These are phyloP conservation scores for Venturia nashicola DNA, from an alignment of 2,329 filamentous ascomycete genomes.

Conservation along the genomic window DNA sequence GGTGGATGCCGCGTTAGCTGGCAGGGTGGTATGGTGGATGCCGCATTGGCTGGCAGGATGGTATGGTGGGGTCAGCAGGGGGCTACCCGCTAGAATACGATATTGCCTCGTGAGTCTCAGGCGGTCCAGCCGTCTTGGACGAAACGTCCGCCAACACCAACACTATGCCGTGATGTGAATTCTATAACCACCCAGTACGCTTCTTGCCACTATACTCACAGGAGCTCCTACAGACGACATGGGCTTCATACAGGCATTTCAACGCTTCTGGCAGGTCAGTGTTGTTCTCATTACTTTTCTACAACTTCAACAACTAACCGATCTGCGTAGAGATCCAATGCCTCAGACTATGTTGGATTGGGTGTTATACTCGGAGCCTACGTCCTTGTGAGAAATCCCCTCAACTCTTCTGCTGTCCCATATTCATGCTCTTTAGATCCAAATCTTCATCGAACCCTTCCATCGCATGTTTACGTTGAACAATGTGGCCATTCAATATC, in stretches of 20 bases:
- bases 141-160: background rate
- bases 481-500: slow-evolving; percentile 73
- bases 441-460: slow-evolving; percentile 67
- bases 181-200: background rate
- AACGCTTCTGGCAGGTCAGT: slow-evolving; percentile 1
- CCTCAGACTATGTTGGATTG: slow-evolving; percentile 77
- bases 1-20: no score
- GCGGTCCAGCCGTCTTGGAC: background rate
- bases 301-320: background rate
- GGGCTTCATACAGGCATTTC: background rate
- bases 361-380: slow-evolving; percentile 56
- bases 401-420: slow-evolving; percentile 1
- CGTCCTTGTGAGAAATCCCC: slow-evolving; percentile 37
- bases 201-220: background rate
- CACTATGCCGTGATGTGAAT: background rate
- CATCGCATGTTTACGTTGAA: slow-evolving; percentile 89
- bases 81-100: background rate
- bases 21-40: background rate
- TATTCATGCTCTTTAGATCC: slow-evolving; percentile 35
- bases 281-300: background rate
- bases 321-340: slow-evolving; percentile 57
- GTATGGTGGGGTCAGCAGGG: background rate
- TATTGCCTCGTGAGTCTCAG: background rate
- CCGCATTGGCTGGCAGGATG: no score
- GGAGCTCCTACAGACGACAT: background rate